Evolutionary conservation across 2,329 filamentous ascomycete genomes (phyloP).

Genomic region (Neofusicoccum kwambonambiense): DNA sequence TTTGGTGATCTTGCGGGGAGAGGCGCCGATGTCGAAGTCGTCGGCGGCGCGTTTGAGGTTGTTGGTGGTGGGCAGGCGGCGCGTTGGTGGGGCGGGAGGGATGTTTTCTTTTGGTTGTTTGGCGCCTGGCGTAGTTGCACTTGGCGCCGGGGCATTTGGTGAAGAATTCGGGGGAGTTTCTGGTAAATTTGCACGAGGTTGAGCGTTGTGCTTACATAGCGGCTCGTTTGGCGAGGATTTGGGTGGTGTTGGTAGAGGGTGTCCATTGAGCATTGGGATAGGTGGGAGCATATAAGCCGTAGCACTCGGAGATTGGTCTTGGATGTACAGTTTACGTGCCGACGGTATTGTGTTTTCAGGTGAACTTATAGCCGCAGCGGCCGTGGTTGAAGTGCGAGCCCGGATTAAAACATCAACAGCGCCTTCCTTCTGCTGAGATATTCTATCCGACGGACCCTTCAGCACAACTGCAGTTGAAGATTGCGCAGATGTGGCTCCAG

Average conservation of each 20-base stretch:
- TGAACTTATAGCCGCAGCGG: background rate
- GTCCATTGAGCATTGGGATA: background rate
- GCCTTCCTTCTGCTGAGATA: background rate
- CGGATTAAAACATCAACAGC: background rate
- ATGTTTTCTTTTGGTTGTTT: background rate
- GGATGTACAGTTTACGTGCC: too few species aligned
- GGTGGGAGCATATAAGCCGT: background rate
- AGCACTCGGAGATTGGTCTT: background rate
- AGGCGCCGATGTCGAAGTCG: constrained; percentile 7
- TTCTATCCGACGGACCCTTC: background rate
- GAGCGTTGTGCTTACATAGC: background rate
- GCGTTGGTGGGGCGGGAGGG: background rate
- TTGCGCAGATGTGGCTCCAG: background rate
- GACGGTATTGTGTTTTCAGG: too few species aligned
- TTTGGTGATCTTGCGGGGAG: constrained; percentile 8
- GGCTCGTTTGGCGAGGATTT: background rate
- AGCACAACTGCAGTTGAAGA: background rate
- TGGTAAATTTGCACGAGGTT: background rate
- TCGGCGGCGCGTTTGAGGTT: background rate
- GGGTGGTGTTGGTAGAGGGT: background rate
- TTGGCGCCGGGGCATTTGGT: background rate
- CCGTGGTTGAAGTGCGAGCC: background rate
- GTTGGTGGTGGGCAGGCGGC: background rate
- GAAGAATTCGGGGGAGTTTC: background rate
- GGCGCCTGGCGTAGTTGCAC: background rate